A percentile compares a stretch with the other conserved stretches of the same genome.
Conservation (phyloP, 78 protist genomes). For the Neovahlkampfia damariscottae region DNA sequence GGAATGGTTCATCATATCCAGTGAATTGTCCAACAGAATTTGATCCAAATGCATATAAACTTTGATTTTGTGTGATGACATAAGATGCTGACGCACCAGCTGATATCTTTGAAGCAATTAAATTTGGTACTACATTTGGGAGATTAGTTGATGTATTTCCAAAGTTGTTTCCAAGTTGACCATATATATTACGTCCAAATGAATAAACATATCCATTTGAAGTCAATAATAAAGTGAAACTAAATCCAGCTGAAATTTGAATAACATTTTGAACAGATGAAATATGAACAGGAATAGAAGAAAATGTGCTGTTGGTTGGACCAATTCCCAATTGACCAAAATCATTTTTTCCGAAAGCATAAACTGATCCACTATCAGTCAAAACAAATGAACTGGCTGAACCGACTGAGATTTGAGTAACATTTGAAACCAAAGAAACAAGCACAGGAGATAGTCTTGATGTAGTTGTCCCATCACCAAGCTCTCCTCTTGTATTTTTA, state of each 20-base stretch:
- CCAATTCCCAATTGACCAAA: conserved; percentile 10
- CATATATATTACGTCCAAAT: conserved; percentile 14
- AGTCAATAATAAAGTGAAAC: background rate
- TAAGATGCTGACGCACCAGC: no score
- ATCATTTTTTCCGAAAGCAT: conserved; percentile 14
- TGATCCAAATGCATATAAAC: no score
- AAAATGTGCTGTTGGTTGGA: background rate
- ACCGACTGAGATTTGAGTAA: conserved; percentile 8
- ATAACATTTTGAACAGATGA: background rate
- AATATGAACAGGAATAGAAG: background rate
- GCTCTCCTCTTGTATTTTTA: no score
- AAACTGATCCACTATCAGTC: conserved; percentile 8
- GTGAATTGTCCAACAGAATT: no score
- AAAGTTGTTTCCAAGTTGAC: no score
- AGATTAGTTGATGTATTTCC: no score
- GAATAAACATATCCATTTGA: background rate
- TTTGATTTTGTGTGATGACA: no score
- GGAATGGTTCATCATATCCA: no score
- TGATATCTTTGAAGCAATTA: no score
- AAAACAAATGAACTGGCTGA: conserved; percentile 1
- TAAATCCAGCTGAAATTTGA: background rate
- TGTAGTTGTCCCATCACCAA: no score
- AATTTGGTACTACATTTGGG: no score
- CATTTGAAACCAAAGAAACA: background rate
- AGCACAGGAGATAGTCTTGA: no score